Percentiles rank a stretch among this genome's conserved stretches.
Evolutionary conservation across 1,139 yeast genomes (phyloP).

Genomic region (Arxiozyma bovina): DNA sequence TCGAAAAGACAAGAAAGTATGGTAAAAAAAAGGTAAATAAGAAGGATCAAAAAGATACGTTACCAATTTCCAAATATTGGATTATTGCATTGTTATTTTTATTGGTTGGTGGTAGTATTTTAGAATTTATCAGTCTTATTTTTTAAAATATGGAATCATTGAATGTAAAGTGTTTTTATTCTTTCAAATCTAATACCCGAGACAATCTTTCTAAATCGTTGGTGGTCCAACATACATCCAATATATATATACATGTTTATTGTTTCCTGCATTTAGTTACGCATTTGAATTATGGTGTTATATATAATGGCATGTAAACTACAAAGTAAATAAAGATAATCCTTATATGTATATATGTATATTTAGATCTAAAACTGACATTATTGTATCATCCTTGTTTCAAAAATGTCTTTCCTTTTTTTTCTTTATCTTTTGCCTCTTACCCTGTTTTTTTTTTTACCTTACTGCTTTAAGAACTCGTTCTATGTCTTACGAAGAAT

Average conservation of each 20-base stretch:
- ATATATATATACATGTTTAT: no score
- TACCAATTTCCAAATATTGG: slow-evolving; percentile 44
- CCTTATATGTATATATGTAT: not conserved
- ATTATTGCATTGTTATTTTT: slow-evolving; percentile 51
- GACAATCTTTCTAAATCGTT: not conserved
- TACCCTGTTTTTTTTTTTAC: no score
- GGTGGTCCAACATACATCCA: not conserved
- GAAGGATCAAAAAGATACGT: slow-evolving; percentile 36
- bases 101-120: slow-evolving; percentile 73
- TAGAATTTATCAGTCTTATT: slow-evolving; percentile 54
- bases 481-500: not conserved
- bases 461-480: not conserved
- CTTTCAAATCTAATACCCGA: not conserved
- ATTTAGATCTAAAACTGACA: not conserved
- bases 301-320: no score
- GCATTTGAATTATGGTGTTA: not conserved
- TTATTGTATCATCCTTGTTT: not conserved
- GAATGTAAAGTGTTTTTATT: not conserved
- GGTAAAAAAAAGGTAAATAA: slow-evolving; percentile 47
- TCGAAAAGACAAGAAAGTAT: slow-evolving; percentile 55
- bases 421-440: not conserved
- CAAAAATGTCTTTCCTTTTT: not conserved
- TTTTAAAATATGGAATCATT: slow-evolving; percentile 28
- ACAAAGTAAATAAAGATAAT: not conserved
- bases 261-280: not conserved